A percentile compares a stretch with the other conserved stretches of the same genome.
Evolutionary conservation across 805 yeast genomes (phyloP).

Genomic region (Candida awuae): DNA sequence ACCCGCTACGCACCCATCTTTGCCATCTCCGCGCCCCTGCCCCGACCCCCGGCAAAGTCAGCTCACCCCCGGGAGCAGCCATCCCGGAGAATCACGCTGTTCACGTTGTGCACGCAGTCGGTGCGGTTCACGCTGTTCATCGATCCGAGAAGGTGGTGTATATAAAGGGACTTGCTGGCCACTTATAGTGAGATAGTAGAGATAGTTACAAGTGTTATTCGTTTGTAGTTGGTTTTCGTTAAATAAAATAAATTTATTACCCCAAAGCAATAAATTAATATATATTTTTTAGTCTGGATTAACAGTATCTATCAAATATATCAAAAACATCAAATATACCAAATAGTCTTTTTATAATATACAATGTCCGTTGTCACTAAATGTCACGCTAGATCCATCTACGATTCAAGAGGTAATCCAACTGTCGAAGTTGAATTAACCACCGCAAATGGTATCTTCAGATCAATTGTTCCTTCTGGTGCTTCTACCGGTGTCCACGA

Average conservation of each 20-base stretch:
- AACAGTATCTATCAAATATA: too few relatives aligned
- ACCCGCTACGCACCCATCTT: neutral
- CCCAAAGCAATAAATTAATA: too few relatives aligned
- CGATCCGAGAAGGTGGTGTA: too few relatives aligned
- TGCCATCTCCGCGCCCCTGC: conserved; percentile 1
- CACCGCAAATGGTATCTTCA: conserved; percentile 90
- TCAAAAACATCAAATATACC: conserved; percentile 1
- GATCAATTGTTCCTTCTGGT: conserved; percentile 98
- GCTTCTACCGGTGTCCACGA: conserved; percentile 99
- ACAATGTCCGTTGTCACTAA: conserved; percentile 61
- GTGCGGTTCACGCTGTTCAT: too few relatives aligned
- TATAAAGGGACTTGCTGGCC: too few relatives aligned
- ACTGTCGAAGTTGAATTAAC: conserved; percentile 96
- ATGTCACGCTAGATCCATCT: conserved; percentile 90
- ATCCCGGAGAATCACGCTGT: neutral
- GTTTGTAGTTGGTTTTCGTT: too few relatives aligned
- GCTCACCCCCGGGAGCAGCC: neutral
- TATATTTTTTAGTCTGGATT: too few relatives aligned
- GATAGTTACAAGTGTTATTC: too few relatives aligned
- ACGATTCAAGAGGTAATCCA: conserved; percentile 99
- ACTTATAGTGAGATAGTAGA: too few relatives aligned
- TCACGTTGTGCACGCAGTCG: too few relatives aligned
- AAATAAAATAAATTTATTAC: too few relatives aligned
- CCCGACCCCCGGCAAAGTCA: neutral
- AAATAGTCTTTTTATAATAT: neutral